Evolutionary conservation across 1,284 basidiomycete species (phyloP).

Genomic region (Malassezia nana): DNA sequence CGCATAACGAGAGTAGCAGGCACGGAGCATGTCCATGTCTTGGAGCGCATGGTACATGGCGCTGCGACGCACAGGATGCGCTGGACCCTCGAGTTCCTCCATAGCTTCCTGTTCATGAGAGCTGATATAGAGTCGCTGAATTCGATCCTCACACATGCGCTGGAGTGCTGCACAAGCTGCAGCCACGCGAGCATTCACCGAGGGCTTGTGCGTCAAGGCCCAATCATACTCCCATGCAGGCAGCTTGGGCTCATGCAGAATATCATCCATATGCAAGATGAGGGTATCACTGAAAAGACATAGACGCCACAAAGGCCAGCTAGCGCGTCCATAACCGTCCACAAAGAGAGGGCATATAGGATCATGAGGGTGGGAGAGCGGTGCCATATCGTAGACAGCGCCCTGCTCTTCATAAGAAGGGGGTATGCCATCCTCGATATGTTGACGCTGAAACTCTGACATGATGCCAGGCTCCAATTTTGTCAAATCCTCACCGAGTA

Average conservation of each 20-base stretch:
- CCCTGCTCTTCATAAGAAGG: neutral
- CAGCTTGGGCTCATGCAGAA: neutral
- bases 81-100: neutral
- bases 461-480: neutral
- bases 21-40: conserved; percentile 7
- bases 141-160: neutral
- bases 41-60: conserved; percentile 10
- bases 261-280: neutral
- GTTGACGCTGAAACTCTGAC: neutral
- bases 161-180: neutral
- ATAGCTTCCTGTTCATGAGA: conserved; percentile 2
- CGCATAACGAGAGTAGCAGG: neutral
- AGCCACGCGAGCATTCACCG: neutral
- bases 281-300: neutral
- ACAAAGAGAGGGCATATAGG: conserved; percentile 8
- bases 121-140: neutral
- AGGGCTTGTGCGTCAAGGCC: neutral
- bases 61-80: neutral
- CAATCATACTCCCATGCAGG: neutral
- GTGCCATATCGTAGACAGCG: conserved; percentile 2
- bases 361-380: conserved; percentile 2
- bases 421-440: conserved; percentile 1
- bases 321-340: conserved; percentile 4
- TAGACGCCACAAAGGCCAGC: conserved; percentile 11
- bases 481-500: neutral